Percentiles rank a stretch among this genome's conserved stretches.
Evolutionary conservation across 495 filamentous ascomycete genomes (phyloP).

Genomic region (Rusavskia elegans): DNA sequence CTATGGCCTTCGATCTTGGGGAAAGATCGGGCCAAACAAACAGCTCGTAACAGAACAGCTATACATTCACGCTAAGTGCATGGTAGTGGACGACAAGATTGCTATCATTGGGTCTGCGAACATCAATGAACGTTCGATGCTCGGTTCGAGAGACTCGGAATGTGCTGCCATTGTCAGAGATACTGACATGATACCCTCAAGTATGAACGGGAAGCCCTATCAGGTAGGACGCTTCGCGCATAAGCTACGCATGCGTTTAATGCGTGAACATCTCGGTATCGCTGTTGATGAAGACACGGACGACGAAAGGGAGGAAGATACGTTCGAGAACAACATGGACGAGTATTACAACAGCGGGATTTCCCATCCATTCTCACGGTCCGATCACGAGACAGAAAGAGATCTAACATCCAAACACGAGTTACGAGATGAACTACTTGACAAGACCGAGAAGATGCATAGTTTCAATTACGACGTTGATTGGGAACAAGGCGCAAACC

Average conservation of each 20-base stretch:
- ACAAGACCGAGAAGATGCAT: conserved; percentile 42
- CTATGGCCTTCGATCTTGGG: conserved; percentile 85
- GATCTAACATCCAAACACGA: conserved; percentile 41
- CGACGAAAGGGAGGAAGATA: conserved; percentile 38
- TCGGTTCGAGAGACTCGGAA: conserved; percentile 83
- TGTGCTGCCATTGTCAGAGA: conserved; percentile 83
- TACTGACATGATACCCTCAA: conserved; percentile 83
- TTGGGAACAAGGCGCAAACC: conserved; percentile 47
- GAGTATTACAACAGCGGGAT: conserved; percentile 29
- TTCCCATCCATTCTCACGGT: conserved; percentile 13
- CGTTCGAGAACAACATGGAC: conserved; percentile 35
- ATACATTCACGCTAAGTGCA: conserved; percentile 96
- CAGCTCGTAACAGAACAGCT: conserved; percentile 86
- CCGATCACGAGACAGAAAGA: conserved; percentile 26
- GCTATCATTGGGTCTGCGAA: conserved; percentile 96
- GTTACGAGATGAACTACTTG: conserved; percentile 44
- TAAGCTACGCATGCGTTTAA: conserved; percentile 80
- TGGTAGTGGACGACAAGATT: conserved; percentile 88
- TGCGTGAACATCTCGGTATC: conserved; percentile 92
- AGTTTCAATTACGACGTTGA: conserved; percentile 82
- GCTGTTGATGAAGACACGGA: conserved; percentile 86
- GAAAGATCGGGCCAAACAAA: conserved; percentile 70
- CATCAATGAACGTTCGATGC: conserved; percentile 96
- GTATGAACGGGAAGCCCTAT: conserved; percentile 79
- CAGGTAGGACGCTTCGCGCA: conserved; percentile 85